phyloP scores from a whole-genome alignment of 2,329 filamentous ascomycete genomes.

The Ophiostoma himal-ulmi region DNA sequence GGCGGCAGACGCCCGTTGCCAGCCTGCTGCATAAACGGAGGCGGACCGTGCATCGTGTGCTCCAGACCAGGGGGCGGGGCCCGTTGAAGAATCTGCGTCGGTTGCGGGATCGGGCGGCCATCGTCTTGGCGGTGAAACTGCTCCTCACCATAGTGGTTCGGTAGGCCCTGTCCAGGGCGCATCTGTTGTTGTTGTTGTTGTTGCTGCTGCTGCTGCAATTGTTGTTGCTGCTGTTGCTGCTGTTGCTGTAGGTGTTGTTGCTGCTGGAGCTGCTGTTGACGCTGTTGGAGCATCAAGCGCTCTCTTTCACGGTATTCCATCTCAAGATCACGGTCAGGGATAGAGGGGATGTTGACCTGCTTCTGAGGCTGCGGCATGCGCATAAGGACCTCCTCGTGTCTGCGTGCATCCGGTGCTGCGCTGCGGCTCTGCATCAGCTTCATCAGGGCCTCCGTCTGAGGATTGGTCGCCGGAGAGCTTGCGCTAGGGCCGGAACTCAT shows the following conservation, averaged over 20 bases:
- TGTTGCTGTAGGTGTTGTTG: constrained; percentile 33
- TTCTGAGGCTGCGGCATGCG: constrained; percentile 49
- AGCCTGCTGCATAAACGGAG: constrained; percentile 43
- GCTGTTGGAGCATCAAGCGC: neutral
- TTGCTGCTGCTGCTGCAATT: neutral
- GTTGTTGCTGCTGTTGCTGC: constrained; percentile 27
- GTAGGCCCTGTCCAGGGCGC: constrained; percentile 28
- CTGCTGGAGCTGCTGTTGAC: constrained; percentile 29
- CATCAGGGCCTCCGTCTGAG: constrained; percentile 78
- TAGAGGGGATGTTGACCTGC: constrained; percentile 42
- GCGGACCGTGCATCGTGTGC: constrained; percentile 47
- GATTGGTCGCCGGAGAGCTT: constrained; percentile 39
- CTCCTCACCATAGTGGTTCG: constrained; percentile 35
- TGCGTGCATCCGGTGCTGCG: constrained; percentile 40
- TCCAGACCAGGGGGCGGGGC: constrained; percentile 52
- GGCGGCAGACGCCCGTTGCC: constrained; percentile 5
- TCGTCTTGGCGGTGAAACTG: constrained; percentile 39
- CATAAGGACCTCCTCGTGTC: constrained; percentile 48
- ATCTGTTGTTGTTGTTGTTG: constrained; percentile 37
- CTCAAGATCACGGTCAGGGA: constrained; percentile 46
- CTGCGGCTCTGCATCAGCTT: constrained; percentile 65
- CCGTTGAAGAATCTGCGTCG: constrained; percentile 60
- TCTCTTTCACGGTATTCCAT: constrained; percentile 28
- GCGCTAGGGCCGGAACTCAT: neutral
- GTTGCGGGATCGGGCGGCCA: constrained; percentile 43